phyloP scores from a whole-genome alignment of 73 alveolate species.

The Stentor coeruleus region DNA sequence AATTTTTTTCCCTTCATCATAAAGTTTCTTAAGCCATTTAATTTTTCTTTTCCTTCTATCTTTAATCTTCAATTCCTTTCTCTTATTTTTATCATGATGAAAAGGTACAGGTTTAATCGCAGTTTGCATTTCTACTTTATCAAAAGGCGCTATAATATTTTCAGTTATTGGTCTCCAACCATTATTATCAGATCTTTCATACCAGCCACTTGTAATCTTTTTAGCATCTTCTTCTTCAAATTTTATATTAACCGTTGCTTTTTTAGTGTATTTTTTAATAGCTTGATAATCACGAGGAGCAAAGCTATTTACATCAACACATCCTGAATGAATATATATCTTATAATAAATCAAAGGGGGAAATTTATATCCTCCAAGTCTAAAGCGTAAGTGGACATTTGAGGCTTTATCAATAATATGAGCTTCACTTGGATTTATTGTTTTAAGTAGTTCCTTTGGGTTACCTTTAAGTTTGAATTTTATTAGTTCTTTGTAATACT shows the following conservation, averaged over 20 bases:
- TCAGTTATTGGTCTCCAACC: constrained; percentile 87
- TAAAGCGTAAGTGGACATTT: constrained; percentile 75
- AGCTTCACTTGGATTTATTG: constrained; percentile 82
- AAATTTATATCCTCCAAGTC: constrained; percentile 82
- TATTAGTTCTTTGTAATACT: constrained; percentile 77
- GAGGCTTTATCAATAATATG: constrained; percentile 71
- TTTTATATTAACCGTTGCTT: constrained; percentile 38
- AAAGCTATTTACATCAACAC: constrained; percentile 75
- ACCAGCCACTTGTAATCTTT: constrained; percentile 77
- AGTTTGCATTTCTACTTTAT: constrained; percentile 68
- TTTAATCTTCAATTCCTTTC: constrained; percentile 66
- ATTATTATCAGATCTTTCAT: constrained; percentile 76
- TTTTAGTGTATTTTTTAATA: constrained; percentile 44
- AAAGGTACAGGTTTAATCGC: constrained; percentile 66
- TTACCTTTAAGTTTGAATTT: constrained; percentile 64
- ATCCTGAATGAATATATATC: constrained; percentile 80
- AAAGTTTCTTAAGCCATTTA: constrained; percentile 73
- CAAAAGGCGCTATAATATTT: constrained; percentile 30
- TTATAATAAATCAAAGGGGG: constrained; percentile 89
- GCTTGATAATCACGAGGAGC: constrained; percentile 87
- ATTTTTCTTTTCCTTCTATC: constrained; percentile 68
- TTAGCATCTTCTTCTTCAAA: constrained; percentile 52
- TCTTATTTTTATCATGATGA: constrained; percentile 62
- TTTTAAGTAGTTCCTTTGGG: constrained; percentile 71
- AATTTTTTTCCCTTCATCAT: constrained; percentile 70